Evolutionary conservation across 2,329 filamentous ascomycete genomes (phyloP).

Genomic region (Ophiostoma populinum): DNA sequence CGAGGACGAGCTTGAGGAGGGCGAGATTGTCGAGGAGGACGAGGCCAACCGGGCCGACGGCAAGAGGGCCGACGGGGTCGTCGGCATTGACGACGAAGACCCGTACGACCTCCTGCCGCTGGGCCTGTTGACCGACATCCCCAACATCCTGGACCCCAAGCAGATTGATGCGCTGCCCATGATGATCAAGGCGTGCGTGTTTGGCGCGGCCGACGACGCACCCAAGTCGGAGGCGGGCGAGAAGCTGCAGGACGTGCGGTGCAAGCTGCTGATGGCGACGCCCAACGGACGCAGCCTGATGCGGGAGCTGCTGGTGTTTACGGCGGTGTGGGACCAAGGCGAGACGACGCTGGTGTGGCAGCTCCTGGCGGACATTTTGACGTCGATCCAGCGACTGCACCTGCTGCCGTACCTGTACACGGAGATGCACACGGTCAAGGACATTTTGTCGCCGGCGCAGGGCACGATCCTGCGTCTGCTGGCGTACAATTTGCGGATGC

Average conservation of each 20-base stretch:
- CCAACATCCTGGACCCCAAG: constrained; percentile 81
- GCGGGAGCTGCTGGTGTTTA: constrained; percentile 83
- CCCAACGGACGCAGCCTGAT: constrained; percentile 83
- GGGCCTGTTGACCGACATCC: constrained; percentile 80
- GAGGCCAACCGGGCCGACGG: no score
- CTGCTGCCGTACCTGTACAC: constrained; percentile 87
- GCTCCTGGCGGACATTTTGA: constrained; percentile 89
- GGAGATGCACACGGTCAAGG: constrained; percentile 78
- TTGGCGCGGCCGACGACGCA: constrained; percentile 60
- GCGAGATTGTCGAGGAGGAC: constrained; percentile 12
- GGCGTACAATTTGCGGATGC: constrained; percentile 63
- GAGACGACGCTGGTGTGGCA: constrained; percentile 92
- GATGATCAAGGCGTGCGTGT: constrained; percentile 91
- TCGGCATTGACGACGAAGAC: constrained; percentile 47
- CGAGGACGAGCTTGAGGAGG: constrained; percentile 10
- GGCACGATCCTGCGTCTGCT: constrained; percentile 82
- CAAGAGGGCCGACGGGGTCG: constrained; percentile 21
- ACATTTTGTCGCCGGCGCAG: constrained; percentile 90
- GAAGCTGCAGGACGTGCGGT: constrained; percentile 79
- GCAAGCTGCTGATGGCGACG: constrained; percentile 74
- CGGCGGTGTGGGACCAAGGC: constrained; percentile 89
- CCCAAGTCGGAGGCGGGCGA: constrained; percentile 49
- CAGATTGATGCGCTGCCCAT: constrained; percentile 94
- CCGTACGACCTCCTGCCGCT: constrained; percentile 69
- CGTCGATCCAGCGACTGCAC: constrained; percentile 77